Evolutionary conservation across 1,284 basidiomycete genomes (phyloP).

Genomic region (Cryptococcus hybrid): DNA sequence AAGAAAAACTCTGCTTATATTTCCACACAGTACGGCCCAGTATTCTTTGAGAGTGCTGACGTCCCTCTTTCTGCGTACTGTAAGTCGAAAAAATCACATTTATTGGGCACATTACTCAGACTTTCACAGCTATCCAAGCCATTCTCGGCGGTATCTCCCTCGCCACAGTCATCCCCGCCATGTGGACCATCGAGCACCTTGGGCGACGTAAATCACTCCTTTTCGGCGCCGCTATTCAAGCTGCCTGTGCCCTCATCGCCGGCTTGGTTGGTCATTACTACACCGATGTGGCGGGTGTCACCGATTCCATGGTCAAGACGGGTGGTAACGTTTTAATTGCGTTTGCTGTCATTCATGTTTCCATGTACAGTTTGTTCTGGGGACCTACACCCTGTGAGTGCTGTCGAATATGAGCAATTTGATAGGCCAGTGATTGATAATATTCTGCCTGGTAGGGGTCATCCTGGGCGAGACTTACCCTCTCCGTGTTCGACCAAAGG

Average conservation of each 20-base stretch:
- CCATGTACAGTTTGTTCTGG: conserved; percentile 69
- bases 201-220: conserved; percentile 54
- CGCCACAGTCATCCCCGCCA: conserved; percentile 37
- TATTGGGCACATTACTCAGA: background rate
- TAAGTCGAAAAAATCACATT: conserved; percentile 2
- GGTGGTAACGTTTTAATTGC: conserved; percentile 63
- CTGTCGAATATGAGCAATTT: conserved; percentile 14
- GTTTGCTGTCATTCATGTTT: conserved; percentile 73
- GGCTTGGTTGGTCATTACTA: conserved; percentile 70
- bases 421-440: too few relatives aligned
- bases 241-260: conserved; percentile 49
- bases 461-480: conserved; percentile 65
- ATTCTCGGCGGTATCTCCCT: conserved; percentile 31
- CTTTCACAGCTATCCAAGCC: conserved; percentile 18
- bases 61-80: conserved; percentile 63
- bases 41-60: conserved; percentile 74
- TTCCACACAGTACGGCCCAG: conserved; percentile 56
- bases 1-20: conserved; percentile 52
- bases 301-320: conserved; percentile 51
- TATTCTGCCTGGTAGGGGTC: conserved; percentile 41
- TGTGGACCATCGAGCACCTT: conserved; percentile 41
- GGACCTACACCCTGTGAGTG: conserved; percentile 55
- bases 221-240: conserved; percentile 64
- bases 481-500: conserved; percentile 70
- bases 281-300: conserved; percentile 52